phyloP scores from a whole-genome alignment of 176 grass and related monocot genomes.

The Carex littledalei region DNA sequence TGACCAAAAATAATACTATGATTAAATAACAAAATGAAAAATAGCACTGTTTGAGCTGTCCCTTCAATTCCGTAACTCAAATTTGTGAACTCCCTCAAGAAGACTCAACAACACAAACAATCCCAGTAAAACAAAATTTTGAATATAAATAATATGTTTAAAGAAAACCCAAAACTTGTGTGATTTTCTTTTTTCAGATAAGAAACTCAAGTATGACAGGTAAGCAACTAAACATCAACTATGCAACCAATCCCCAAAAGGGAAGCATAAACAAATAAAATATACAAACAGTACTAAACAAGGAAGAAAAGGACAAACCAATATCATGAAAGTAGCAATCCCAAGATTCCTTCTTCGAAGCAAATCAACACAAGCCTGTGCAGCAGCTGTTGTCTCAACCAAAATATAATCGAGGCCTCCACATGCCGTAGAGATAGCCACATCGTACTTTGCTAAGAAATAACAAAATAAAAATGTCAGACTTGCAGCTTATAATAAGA shows the following conservation, averaged over 20 bases:
- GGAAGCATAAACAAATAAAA: background rate
- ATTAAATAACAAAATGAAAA: background rate
- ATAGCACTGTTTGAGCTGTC: background rate
- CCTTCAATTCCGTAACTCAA: background rate
- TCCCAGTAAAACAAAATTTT: background rate
- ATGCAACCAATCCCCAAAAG: background rate
- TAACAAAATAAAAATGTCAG: background rate
- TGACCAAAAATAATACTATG: background rate
- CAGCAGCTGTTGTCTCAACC: constrained; percentile 85
- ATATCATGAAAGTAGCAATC: constrained; percentile 86
- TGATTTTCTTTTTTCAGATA: background rate
- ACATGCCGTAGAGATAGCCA: constrained; percentile 80
- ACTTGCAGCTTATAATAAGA: background rate
- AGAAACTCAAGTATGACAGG: background rate
- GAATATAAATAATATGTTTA: background rate
- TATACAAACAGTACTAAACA: constrained; percentile 9
- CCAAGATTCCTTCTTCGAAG: constrained; percentile 77
- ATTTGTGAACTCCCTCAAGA: background rate
- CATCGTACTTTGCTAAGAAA: constrained; percentile 81
- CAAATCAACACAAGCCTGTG: constrained; percentile 88
- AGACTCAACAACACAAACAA: background rate
- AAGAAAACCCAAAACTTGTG: background rate
- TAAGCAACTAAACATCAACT: background rate
- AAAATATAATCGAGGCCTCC: constrained; percentile 77
- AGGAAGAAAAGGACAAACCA: constrained; percentile 38